Evolutionary conservation across 306 rosid species (phyloP).

Genomic region (Echinosophora koreensis): DNA sequence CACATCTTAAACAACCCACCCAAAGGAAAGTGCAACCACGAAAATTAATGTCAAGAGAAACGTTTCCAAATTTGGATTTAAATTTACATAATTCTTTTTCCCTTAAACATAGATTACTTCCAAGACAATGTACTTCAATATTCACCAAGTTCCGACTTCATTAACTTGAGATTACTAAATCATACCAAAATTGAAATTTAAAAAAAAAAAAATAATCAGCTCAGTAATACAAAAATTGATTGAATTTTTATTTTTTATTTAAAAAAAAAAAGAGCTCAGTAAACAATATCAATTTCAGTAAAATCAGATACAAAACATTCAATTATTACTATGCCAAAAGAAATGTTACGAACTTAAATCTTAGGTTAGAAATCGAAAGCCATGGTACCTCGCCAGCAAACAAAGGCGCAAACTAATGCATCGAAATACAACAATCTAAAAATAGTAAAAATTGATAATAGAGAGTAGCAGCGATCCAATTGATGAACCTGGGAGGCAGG

Average conservation of each 20-base stretch:
- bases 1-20: neutral
- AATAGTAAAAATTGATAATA: neutral
- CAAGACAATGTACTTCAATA: neutral
- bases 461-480: neutral
- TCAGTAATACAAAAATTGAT: neutral
- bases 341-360: conserved; percentile 14
- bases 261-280: too few relatives aligned
- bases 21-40: neutral
- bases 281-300: conserved; percentile 4
- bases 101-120: neutral
- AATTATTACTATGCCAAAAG: neutral
- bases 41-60: conserved; percentile 3
- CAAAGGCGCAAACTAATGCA: conserved; percentile 6
- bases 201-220: too few relatives aligned
- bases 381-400: neutral
- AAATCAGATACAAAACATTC: neutral
- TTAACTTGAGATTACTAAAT: neutral
- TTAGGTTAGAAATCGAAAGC: too few relatives aligned
- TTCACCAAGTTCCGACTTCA: neutral
- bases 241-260: too few relatives aligned
- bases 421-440: neutral
- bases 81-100: neutral
- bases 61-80: neutral
- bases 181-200: too few relatives aligned
- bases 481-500: conserved; percentile 79